A percentile compares a stretch with the other conserved stretches of the same genome.
Conservation (phyloP, 768 basidiomycete genomes). For the Termitomyces sp. region DNA sequence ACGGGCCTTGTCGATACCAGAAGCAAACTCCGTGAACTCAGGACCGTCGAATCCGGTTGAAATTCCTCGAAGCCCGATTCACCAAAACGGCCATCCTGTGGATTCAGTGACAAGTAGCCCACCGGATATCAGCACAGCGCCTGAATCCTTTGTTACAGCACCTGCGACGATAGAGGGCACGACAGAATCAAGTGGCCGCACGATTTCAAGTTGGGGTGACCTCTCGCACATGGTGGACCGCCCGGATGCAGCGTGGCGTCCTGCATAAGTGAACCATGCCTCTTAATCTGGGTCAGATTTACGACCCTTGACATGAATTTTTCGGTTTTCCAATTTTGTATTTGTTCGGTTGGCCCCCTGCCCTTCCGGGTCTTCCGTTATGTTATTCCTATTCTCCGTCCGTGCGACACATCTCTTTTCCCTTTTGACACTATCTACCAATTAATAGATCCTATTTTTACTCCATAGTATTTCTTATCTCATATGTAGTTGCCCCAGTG, state of each 20-base stretch:
- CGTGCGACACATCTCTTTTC: neutral
- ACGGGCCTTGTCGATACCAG: neutral
- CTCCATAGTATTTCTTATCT: conserved; percentile 6
- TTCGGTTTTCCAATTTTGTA: conserved; percentile 9
- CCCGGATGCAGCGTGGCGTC: conserved; percentile 31
- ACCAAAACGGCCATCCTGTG: conserved; percentile 7
- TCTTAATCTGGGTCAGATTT: conserved; percentile 5
- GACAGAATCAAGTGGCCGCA: conserved; percentile 47
- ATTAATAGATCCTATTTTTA: conserved; percentile 25
- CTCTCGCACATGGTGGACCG: conserved; percentile 38
- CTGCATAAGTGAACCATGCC: conserved; percentile 27
- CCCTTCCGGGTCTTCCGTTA: neutral
- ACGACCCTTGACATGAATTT: conserved; percentile 5
- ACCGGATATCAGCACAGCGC: conserved; percentile 65
- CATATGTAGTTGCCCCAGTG: neutral
- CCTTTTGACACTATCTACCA: neutral
- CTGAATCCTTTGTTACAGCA: conserved; percentile 63
- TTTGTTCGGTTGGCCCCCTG: neutral
- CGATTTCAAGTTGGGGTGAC: conserved; percentile 45
- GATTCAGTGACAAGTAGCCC: conserved; percentile 31
- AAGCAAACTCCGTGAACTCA: conserved; percentile 8
- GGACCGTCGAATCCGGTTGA: conserved; percentile 19
- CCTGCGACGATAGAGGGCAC: conserved; percentile 54
- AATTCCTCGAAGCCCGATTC: conserved; percentile 11
- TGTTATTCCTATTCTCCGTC: neutral